Base-by-base conservation (phyloP, 179 eudicot species). In the Beta lomatogona region DNA sequence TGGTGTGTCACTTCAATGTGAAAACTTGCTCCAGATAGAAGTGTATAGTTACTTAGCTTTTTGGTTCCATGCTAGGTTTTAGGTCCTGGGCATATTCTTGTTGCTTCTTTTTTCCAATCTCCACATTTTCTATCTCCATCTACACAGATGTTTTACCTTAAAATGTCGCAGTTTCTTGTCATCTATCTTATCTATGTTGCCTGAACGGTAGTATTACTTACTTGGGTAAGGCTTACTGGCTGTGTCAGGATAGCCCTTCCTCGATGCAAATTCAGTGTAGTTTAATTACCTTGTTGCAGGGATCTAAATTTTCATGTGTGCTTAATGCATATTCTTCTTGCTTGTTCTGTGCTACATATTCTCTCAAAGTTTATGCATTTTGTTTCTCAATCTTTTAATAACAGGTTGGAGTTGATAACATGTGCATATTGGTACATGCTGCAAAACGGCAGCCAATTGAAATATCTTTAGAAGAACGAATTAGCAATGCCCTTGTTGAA, bases 381-480 rank as follows among this genome's bases (percentile, higher is more conserved):
- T 16, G 50, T 73, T 36, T 48, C 58, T 80, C 69, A 71, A 55
- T 82, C 63, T 69, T 77, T 59, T 44, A 46, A 70, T 25, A 63
- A 79, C 90, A 96, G 99, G 99, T 96, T 77, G 99, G 99, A 82
- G 99, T 96, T 41, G 99, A 96, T 86, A 96, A 96, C 84, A 94
- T 96, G 99, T 96, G 99, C 84, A 96, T 96, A 79, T 83, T 96
- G 86, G 99, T 96, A 69, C 93, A 96, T 84, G 98, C 99, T 81
- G 96, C 88, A 65, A 96, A 96, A 88, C 82, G 99, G 72, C 98
- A 96, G 71, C 91, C 92, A 31, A n/a, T 89, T 80, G 96, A 91
- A 73, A 79, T 91, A 83, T 89, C 98, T 75, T 71, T 96, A 77
- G 99, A 96, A 89, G 94, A 90, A 60, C 89, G 97, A 76, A 89